A percentile compares a stretch with the other conserved stretches of the same genome.
Conservation (phyloP, 2,329 filamentous ascomycete species). For the Alternaria triticina region DNA sequence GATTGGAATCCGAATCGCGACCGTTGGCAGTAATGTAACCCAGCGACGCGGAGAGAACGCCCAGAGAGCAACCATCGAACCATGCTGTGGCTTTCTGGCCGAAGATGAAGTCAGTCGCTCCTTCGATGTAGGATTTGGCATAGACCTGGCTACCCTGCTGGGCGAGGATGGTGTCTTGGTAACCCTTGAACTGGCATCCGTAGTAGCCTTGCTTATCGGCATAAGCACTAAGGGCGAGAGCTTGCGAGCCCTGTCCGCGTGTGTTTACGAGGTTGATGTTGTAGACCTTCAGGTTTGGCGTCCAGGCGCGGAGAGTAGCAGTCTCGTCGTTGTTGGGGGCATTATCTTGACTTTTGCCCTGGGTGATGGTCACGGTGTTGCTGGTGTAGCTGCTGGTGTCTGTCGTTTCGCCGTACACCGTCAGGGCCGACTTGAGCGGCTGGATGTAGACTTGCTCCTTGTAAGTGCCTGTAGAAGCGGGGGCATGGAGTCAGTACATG, state of each 20-base stretch:
- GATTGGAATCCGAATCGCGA: conserved; percentile 38
- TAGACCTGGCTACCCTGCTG: conserved; percentile 62
- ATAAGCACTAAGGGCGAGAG: conserved; percentile 61
- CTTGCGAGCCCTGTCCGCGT: conserved; percentile 58
- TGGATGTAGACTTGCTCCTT: conserved; percentile 65
- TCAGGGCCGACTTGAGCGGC: conserved; percentile 56
- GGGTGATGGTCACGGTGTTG: conserved; percentile 65
- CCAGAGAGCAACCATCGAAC: conserved; percentile 59
- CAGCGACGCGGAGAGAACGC: conserved; percentile 49
- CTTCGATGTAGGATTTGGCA: conserved; percentile 62
- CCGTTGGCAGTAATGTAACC: conserved; percentile 53
- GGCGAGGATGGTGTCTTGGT: conserved; percentile 60
- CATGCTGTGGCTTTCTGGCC: conserved; percentile 60
- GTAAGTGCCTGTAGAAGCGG: conserved; percentile 60
- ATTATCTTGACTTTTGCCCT: conserved; percentile 55
- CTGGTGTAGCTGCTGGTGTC: conserved; percentile 55
- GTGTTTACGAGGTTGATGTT: conserved; percentile 63
- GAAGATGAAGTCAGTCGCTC: conserved; percentile 67
- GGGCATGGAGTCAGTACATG: background rate
- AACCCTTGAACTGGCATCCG: conserved; percentile 61
- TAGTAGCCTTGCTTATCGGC: conserved; percentile 63
- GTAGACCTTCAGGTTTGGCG: conserved; percentile 64
- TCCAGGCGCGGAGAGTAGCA: conserved; percentile 57
- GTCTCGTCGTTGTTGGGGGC: conserved; percentile 61
- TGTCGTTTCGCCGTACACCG: conserved; percentile 66